A percentile compares a stretch with the other conserved stretches of the same genome.
phyloP scores from a whole-genome alignment of 2,329 filamentous ascomycete genomes.

The Epichloe sibirici region DNA sequence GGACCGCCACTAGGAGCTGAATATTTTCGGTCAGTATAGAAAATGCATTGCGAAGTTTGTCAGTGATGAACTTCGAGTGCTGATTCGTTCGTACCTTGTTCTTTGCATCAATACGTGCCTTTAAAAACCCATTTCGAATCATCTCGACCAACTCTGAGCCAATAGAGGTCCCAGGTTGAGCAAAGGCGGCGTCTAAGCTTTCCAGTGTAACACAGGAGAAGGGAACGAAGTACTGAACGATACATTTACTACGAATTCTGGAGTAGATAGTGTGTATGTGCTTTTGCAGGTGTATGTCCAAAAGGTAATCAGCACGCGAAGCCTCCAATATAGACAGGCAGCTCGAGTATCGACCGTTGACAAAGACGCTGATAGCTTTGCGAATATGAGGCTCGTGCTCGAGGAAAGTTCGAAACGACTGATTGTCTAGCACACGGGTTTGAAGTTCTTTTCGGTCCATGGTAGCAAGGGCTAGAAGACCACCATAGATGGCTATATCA shows the following conservation, averaged over 20 bases:
- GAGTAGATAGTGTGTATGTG: conserved; percentile 61
- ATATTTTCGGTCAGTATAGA: not conserved
- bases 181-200: conserved; percentile 68
- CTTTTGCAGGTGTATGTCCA: conserved; percentile 73
- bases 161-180: conserved; percentile 46
- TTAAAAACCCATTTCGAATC: conserved; percentile 59
- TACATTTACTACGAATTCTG: conserved; percentile 76
- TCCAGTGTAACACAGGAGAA: conserved; percentile 78
- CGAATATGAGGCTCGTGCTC: conserved; percentile 91
- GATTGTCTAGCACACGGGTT: conserved; percentile 64
- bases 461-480: conserved; percentile 76
- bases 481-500: conserved; percentile 85
- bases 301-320: conserved; percentile 74
- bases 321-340: conserved; percentile 74
- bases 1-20: conserved; percentile 60
- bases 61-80: not conserved
- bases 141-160: conserved; percentile 65
- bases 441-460: conserved; percentile 74
- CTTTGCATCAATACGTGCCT: conserved; percentile 76
- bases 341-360: conserved; percentile 75
- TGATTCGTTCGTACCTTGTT: conserved; percentile 42
- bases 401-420: conserved; percentile 70
- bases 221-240: conserved; percentile 82
- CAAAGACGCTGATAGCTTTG: conserved; percentile 80
- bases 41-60: too few species aligned